Conservation (phyloP, 139 green algal species). For the Chara braunii region DNA sequence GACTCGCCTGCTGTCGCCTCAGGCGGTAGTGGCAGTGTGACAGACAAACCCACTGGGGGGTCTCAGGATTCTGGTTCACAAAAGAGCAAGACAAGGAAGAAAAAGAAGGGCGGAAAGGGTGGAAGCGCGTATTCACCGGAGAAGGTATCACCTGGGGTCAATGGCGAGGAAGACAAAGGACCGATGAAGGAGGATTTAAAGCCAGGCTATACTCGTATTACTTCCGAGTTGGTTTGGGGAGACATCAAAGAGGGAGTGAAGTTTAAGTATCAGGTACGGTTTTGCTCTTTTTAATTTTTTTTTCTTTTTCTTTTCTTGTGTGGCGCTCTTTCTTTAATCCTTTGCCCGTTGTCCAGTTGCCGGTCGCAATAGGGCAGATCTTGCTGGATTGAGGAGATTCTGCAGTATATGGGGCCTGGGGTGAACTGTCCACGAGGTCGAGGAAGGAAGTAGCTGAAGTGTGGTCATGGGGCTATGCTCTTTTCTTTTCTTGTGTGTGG, state of each 20-base stretch:
- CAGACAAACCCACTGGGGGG: not conserved
- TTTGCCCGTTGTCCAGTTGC: too few species aligned
- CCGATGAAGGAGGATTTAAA: not conserved
- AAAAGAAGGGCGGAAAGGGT: not conserved
- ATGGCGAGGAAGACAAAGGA: not conserved
- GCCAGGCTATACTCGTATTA: constrained; percentile 36
- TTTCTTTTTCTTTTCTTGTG: too few species aligned
- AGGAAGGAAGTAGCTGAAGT: too few species aligned
- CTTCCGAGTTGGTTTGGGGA: constrained; percentile 31
- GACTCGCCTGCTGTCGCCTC: too few species aligned
- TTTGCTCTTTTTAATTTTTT: too few species aligned
- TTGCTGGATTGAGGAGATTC: too few species aligned
- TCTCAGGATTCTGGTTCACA: not conserved
- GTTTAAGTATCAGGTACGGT: constrained; percentile 38
- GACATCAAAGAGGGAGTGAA: constrained; percentile 33
- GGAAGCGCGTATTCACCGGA: not conserved
- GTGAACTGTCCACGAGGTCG: too few species aligned
- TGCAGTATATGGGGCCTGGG: too few species aligned
- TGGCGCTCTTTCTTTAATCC: too few species aligned
- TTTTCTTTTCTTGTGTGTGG: too few species aligned
- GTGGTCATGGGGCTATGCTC: too few species aligned
- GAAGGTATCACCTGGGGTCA: not conserved
- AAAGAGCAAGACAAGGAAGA: not conserved
- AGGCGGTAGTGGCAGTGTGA: not conserved
- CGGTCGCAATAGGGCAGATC: too few species aligned